Evolutionary conservation across 2,329 filamentous ascomycete species (phyloP).

Genomic region (Cercospora sesami): DNA sequence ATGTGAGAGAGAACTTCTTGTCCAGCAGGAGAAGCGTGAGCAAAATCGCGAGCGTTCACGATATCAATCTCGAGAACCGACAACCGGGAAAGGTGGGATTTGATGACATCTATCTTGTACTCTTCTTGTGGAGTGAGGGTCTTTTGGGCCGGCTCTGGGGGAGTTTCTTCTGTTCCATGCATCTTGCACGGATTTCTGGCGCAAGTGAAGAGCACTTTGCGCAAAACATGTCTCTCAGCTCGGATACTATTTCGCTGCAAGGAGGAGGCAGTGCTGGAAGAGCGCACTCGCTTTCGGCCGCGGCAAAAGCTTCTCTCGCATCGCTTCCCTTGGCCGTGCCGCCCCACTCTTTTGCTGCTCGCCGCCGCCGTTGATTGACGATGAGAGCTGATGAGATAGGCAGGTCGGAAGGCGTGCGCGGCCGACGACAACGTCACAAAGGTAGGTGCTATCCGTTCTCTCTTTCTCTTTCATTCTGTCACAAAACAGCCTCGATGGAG

Average conservation of each 20-base stretch:
- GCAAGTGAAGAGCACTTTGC: background rate
- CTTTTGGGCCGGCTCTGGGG: background rate
- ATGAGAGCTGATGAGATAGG: conserved; percentile 13
- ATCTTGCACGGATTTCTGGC: background rate
- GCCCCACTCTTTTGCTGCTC: conserved; percentile 3
- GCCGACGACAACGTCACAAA: background rate
- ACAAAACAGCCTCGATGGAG: conserved; percentile 27
- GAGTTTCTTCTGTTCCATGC: background rate
- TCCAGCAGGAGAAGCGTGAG: background rate
- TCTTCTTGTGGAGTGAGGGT: background rate
- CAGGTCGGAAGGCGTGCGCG: conserved; percentile 1
- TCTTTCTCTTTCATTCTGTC: conserved; percentile 3
- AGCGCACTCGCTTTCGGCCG: background rate
- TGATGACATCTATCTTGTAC: background rate
- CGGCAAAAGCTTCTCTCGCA: background rate
- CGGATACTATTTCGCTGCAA: background rate
- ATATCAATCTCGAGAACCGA: conserved; percentile 2
- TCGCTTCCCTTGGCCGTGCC: conserved; percentile 1
- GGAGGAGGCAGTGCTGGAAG: background rate
- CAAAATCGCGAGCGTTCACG: conserved; percentile 1
- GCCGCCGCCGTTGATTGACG: conserved; percentile 8
- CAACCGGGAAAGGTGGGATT: background rate
- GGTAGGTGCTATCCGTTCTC: background rate
- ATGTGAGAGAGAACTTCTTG: conserved; percentile 13
- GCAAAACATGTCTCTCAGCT: background rate